Percentiles rank a stretch among this genome's conserved stretches.
These are phyloP conservation scores for Lentithecium fluviatile DNA, from an alignment of 495 filamentous ascomycete genomes.

Conservation along the genomic window DNA sequence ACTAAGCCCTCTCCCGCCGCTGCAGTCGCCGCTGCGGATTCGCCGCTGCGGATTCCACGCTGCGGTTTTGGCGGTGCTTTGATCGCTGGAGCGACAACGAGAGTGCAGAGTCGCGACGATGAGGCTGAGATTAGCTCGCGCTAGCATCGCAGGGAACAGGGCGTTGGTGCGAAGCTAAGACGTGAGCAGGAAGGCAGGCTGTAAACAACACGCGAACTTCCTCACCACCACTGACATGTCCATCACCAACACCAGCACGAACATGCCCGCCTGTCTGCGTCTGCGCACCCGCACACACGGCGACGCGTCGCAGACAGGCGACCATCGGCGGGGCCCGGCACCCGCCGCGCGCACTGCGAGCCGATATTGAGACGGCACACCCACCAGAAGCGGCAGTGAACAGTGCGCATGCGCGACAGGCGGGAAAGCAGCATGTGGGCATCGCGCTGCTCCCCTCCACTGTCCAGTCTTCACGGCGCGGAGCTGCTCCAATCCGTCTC, in stretches of 20 bases:
- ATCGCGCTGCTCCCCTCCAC: no score
- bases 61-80: no score
- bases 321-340: no score
- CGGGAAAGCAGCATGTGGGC: neutral
- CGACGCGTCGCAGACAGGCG: no score
- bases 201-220: neutral
- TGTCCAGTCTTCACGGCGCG: neutral
- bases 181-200: neutral
- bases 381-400: slow-evolving; percentile 13
- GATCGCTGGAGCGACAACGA: no score
- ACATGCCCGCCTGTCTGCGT: no score
- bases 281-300: no score
- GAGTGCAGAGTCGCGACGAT: no score
- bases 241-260: neutral
- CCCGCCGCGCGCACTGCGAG: no score
- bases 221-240: neutral
- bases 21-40: neutral
- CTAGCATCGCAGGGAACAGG: slow-evolving; percentile 9
- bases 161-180: neutral
- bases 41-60: neutral
- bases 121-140: no score
- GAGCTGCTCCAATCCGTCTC: no score
- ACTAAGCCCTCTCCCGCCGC: neutral
- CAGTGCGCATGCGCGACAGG: slow-evolving; percentile 11
- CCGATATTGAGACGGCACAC: slow-evolving; percentile 22